Conservation (phyloP, 2,329 filamentous ascomycete genomes). For the Cercospora canescens region DNA sequence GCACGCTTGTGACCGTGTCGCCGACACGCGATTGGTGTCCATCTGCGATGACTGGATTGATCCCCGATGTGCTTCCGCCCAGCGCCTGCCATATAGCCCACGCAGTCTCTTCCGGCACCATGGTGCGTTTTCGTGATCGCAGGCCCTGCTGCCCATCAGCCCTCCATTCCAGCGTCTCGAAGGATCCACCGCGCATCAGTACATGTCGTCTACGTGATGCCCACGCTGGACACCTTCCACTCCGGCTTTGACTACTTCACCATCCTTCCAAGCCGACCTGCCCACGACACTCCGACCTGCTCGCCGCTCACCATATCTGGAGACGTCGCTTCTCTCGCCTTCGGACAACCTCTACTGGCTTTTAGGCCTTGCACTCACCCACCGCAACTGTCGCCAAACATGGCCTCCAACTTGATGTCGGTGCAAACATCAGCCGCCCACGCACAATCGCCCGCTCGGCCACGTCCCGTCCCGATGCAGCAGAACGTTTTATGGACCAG, state of each 20-base stretch:
- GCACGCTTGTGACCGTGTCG: background rate
- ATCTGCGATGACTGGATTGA: constrained; percentile 15
- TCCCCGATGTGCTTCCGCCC: constrained; percentile 12
- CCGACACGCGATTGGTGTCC: background rate
- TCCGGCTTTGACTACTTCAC: background rate
- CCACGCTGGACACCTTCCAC: background rate
- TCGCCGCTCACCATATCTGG: background rate
- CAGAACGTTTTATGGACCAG: constrained; percentile 35
- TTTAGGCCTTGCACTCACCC: background rate
- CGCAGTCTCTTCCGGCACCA: constrained; percentile 1
- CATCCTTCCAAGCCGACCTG: background rate
- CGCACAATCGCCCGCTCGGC: constrained; percentile 25
- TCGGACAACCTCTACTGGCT: background rate
- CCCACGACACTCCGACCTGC: background rate
- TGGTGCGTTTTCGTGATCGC: constrained; percentile 1
- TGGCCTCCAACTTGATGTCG: constrained; percentile 33
- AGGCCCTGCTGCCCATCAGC: constrained; percentile 12
- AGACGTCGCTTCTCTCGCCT: background rate
- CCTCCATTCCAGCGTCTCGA: constrained; percentile 18
- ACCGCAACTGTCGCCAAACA: background rate
- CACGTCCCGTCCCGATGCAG: constrained; percentile 34
- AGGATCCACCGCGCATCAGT: background rate
- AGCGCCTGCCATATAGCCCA: constrained; percentile 12
- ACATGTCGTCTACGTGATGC: constrained; percentile 12
- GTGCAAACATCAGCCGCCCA: constrained; percentile 36